These are phyloP conservation scores for Vanrija sp. DNA, from an alignment of 1,284 basidiomycete species.

Conservation along the genomic window DNA sequence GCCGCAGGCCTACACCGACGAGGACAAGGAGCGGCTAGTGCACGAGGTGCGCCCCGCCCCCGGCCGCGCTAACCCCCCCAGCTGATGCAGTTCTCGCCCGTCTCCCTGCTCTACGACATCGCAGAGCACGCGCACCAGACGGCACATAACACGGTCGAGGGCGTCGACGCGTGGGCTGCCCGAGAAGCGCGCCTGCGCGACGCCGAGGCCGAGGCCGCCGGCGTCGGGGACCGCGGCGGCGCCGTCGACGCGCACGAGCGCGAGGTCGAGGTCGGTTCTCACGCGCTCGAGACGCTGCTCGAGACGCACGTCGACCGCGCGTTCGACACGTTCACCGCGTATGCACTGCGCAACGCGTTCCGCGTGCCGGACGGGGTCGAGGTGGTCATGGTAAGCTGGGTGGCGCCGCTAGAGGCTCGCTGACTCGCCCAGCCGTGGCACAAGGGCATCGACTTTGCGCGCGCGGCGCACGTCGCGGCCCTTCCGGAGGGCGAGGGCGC, in stretches of 20 bases:
- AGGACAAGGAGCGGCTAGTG: slow-evolving; percentile 31
- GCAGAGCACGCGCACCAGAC: slow-evolving; percentile 33
- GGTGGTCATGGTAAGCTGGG: slow-evolving; percentile 40
- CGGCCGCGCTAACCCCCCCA: slow-evolving; percentile 7
- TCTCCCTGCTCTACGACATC: slow-evolving; percentile 36
- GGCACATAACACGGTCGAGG: slow-evolving; percentile 29
- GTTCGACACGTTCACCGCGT: slow-evolving; percentile 47
- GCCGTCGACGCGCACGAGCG: slow-evolving; percentile 20
- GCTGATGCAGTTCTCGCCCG: slow-evolving; percentile 41
- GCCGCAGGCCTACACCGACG: slow-evolving; percentile 20
- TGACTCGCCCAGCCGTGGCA: slow-evolving; percentile 45
- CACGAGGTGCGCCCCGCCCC: slow-evolving; percentile 31
- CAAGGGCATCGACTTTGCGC: slow-evolving; percentile 43
- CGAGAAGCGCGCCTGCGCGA: background rate
- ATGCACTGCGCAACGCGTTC: slow-evolving; percentile 46
- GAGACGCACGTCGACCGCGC: slow-evolving; percentile 47
- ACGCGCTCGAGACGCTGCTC: slow-evolving; percentile 47
- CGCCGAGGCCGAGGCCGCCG: background rate
- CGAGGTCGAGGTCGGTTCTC: slow-evolving; percentile 37
- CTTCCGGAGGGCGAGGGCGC: slow-evolving; percentile 32
- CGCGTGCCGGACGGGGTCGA: slow-evolving; percentile 41
- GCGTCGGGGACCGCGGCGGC: background rate
- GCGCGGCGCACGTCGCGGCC: slow-evolving; percentile 38
- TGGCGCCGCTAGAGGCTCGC: background rate
- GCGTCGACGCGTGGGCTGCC: slow-evolving; percentile 35